These are phyloP conservation scores for Pugionium dolabratum DNA, from an alignment of 345 rosid species.

Conservation along the genomic window DNA sequence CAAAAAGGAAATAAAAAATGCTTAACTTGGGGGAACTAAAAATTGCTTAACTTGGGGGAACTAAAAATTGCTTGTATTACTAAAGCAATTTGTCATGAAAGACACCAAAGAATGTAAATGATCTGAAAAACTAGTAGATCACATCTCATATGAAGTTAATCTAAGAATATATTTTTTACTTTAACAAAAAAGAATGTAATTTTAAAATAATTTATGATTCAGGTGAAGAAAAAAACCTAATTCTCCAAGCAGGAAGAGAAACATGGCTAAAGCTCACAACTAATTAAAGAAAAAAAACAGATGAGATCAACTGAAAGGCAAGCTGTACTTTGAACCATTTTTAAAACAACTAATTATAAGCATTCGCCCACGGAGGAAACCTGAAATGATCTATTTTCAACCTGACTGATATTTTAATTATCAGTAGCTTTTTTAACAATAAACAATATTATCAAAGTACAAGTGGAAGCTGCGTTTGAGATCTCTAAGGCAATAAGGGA, in stretches of 20 bases:
- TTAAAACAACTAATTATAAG: constrained; percentile 17
- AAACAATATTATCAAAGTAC: constrained; percentile 39
- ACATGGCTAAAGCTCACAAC: constrained; percentile 22
- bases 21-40: not conserved
- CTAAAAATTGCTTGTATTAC: not conserved
- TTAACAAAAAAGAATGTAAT: not conserved
- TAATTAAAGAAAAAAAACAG: not conserved
- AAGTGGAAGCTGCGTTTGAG: constrained; percentile 29
- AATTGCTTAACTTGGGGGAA: not conserved
- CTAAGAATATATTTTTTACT: not conserved
- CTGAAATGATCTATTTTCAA: constrained; percentile 35
- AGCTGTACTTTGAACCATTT: constrained; percentile 37
- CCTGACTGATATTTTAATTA: constrained; percentile 21
- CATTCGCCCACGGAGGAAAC: constrained; percentile 37
- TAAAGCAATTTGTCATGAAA: constrained; percentile 5
- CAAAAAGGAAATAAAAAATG: not conserved
- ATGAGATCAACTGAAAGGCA: constrained; percentile 38
- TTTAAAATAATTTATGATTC: constrained; percentile 12
- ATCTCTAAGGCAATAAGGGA: constrained; percentile 24
- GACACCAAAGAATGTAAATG: constrained; percentile 22
- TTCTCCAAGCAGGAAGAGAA: constrained; percentile 13
- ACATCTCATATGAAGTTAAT: constrained; percentile 19
- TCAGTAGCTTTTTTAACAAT: constrained; percentile 29
- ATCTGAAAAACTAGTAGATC: constrained; percentile 3
- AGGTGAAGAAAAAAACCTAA: constrained; percentile 17